These are phyloP conservation scores for Ceratocystis cacaofunesta DNA, from an alignment of 2,329 filamentous ascomycete species.

Conservation along the genomic window DNA sequence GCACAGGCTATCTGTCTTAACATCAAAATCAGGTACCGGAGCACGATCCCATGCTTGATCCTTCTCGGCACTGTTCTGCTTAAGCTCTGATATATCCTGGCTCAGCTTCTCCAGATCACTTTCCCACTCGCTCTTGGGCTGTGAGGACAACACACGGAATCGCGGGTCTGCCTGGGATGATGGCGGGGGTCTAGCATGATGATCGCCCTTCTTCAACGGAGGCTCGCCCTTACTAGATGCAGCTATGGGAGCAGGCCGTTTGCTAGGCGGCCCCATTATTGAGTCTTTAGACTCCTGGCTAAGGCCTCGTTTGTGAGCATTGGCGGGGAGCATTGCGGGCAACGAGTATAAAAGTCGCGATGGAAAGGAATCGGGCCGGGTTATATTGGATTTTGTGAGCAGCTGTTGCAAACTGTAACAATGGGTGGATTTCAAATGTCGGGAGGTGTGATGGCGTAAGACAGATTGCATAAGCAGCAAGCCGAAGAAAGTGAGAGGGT, in stretches of 20 bases:
- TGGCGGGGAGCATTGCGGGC: conserved; percentile 32
- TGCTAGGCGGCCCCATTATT: background rate
- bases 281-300: conserved; percentile 46
- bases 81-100: conserved; percentile 76
- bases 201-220: background rate
- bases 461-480: background rate
- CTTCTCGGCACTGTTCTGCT: conserved; percentile 75
- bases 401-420: background rate
- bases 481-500: background rate
- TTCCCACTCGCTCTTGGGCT: conserved; percentile 84
- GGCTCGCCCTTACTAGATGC: background rate
- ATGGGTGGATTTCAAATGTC: background rate
- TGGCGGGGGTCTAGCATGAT: background rate
- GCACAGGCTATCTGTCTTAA: conserved; percentile 52
- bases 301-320: conserved; percentile 57
- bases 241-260: background rate
- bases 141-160: conserved; percentile 55
- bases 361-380: background rate
- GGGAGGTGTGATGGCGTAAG: background rate
- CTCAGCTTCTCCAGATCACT: conserved; percentile 89
- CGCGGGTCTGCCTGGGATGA: conserved; percentile 38
- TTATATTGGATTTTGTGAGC: background rate
- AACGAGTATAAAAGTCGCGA: background rate
- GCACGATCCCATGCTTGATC: conserved; percentile 79
- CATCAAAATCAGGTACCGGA: conserved; percentile 36